A percentile compares a stretch with the other conserved stretches of the same genome.
Evolutionary conservation across 2,329 filamentous ascomycete genomes (phyloP).

Genomic region (Alternaria gansuensis): DNA sequence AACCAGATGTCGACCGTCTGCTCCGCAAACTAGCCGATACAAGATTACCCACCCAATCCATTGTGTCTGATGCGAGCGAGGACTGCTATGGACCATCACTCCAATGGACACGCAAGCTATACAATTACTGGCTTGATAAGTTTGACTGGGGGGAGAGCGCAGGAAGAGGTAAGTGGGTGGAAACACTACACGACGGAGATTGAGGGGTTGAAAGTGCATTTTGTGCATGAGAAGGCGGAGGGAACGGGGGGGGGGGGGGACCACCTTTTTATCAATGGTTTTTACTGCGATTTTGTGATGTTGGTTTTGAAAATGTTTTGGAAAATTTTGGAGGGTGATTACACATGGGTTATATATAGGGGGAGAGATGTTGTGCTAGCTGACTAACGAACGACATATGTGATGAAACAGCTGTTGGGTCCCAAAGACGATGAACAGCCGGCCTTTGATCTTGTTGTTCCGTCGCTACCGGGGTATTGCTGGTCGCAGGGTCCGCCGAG

Average conservation of each 20-base stretch:
- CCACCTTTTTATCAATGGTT: no score
- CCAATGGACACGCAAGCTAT: conserved; percentile 49
- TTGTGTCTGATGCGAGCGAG: conserved; percentile 49
- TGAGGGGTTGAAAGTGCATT: conserved; percentile 51
- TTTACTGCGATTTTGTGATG: neutral
- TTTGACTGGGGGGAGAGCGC: conserved; percentile 48
- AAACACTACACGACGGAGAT: conserved; percentile 50
- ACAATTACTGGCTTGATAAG: conserved; percentile 46
- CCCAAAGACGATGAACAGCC: conserved; percentile 36
- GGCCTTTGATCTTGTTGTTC: conserved; percentile 66
- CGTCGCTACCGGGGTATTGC: conserved; percentile 60
- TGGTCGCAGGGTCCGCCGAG: conserved; percentile 32
- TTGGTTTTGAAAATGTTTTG: neutral
- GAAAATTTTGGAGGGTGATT: neutral
- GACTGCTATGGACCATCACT: conserved; percentile 48
- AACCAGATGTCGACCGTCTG: conserved; percentile 49
- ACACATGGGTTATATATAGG: no score
- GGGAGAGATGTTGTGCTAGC: no score
- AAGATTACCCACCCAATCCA: conserved; percentile 42
- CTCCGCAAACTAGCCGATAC: conserved; percentile 51
- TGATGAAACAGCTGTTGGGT: conserved; percentile 49
- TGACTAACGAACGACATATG: conserved; percentile 6
- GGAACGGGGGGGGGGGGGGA: conserved; percentile 38
- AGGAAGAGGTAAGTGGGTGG: conserved; percentile 46
- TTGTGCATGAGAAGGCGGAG: conserved; percentile 50